Evolutionary conservation across 2,329 filamentous ascomycete genomes (phyloP).

Genomic region (Nemania serpens): DNA sequence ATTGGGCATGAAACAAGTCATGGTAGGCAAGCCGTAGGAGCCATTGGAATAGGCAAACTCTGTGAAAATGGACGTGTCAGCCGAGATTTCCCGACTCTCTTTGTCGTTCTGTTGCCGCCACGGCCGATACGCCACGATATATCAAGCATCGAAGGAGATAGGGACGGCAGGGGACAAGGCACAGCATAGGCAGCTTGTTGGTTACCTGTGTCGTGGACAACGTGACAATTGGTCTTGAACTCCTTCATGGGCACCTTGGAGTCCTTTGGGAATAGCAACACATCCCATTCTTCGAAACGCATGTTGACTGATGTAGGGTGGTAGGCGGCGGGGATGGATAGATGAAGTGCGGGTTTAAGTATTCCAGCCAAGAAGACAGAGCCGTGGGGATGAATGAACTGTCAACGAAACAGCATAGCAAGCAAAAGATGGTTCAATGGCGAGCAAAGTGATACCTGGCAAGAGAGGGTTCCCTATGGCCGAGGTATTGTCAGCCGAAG

Average conservation of each 20-base stretch:
- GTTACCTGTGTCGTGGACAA: slow-evolving; percentile 58
- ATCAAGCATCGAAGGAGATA: neutral
- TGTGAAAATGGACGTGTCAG: slow-evolving; percentile 33
- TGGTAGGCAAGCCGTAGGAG: slow-evolving; percentile 61
- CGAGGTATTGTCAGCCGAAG: slow-evolving; percentile 30
- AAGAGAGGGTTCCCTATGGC: slow-evolving; percentile 23
- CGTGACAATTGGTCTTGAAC: slow-evolving; percentile 79
- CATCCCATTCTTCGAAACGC: slow-evolving; percentile 87
- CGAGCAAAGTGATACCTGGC: slow-evolving; percentile 27
- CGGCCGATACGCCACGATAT: no score
- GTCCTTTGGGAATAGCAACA: slow-evolving; percentile 74
- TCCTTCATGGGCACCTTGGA: slow-evolving; percentile 76
- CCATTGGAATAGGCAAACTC: slow-evolving; percentile 59
- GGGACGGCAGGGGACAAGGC: slow-evolving; percentile 16
- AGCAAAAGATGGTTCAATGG: slow-evolving; percentile 29
- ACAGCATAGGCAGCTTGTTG: no score
- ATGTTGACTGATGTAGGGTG: slow-evolving; percentile 52
- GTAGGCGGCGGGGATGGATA: slow-evolving; percentile 7
- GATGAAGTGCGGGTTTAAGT: slow-evolving; percentile 29
- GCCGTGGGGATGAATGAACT: slow-evolving; percentile 21
- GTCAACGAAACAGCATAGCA: slow-evolving; percentile 34
- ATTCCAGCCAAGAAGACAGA: slow-evolving; percentile 30
- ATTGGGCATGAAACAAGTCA: slow-evolving; percentile 74
- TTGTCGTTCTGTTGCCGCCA: slow-evolving; percentile 11
- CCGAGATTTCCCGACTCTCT: neutral